Evolutionary conservation across 352 stramenopile species (phyloP), one percentile per base, ranked within the genome.

Genomic region (Globisporangium takayamanum): DNA sequence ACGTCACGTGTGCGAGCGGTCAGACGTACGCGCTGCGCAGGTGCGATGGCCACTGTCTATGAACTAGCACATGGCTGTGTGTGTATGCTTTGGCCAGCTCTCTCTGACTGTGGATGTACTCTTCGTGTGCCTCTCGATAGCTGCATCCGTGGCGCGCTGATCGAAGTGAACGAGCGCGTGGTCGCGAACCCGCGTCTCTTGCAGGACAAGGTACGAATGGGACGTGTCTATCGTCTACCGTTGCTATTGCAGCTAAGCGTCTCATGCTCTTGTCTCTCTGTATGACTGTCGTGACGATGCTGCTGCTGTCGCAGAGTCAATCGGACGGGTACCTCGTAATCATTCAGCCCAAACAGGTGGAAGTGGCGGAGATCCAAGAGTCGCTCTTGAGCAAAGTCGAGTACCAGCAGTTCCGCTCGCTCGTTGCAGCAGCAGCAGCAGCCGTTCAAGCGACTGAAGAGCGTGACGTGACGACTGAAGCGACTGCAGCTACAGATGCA

Each of bases 261-360:
- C 33, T 39, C 33, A 39, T 12, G 41, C 53, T 39, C 22, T 50
- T 18, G 15, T 14, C 33, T 16, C 33, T 36, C 1, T 5, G 6
- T 26, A 14, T 41, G 45, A 2, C 16, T 20, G n/a, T 59, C n/a
- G n/a, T 1, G 8, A 50, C 18, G 2, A 44, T 39, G 22, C 20
- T 42, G 41, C 48, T 48, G 25, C 20, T 46, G 11, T 50, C 6
- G 16, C 52, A 88, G 80, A 68, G 70, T 33, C 68, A 86, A 26
- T 88, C 83, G 36, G 80, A 92, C 39, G 85, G 83, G 25, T 94
- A 88, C 46, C 63, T 94, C 37, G 72, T 87, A 49, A 90, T 94
- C 59, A 78, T 91, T 48, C 85, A 92, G 61, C 85, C 85, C 2
- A 94, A 94, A 69, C 78, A 83, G 10, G 64, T 73, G 5, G 85